A percentile compares a stretch with the other conserved stretches of the same genome.
phyloP scores from a whole-genome alignment of 306 rosid genomes.

The Heteromeles arbutifolia region DNA sequence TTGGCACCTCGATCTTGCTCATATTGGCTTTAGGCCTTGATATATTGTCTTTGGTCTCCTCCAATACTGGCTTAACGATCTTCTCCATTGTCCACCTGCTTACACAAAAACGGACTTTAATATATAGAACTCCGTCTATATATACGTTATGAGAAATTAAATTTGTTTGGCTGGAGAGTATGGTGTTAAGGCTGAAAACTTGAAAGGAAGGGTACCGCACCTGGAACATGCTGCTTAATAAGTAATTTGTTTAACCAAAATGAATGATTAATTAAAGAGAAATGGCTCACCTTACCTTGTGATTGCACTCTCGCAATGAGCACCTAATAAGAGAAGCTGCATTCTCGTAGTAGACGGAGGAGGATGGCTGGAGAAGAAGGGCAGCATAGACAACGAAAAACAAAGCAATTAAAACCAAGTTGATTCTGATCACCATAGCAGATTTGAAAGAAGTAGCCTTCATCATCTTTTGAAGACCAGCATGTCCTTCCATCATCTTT shows the following conservation, averaged over 20 bases:
- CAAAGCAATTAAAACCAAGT: conserved; percentile 56
- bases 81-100: conserved; percentile 42
- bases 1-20: conserved; percentile 49
- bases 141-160: too few species aligned
- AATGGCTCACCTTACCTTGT: conserved; percentile 91
- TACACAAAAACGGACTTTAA: too few species aligned
- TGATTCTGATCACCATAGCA: conserved; percentile 65
- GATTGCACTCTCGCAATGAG: conserved; percentile 72
- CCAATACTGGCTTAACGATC: conserved; percentile 54
- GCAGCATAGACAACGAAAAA: conserved; percentile 50
- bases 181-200: too few species aligned
- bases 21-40: conserved; percentile 25
- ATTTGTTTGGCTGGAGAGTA: too few species aligned
- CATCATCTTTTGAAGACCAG: conserved; percentile 42
- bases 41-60: conserved; percentile 26
- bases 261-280: neutral
- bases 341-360: conserved; percentile 56
- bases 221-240: too few species aligned
- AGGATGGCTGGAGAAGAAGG: conserved; percentile 74
- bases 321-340: conserved; percentile 66
- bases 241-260: too few species aligned
- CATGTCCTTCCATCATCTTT: conserved; percentile 33
- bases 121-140: too few species aligned
- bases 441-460: conserved; percentile 69
- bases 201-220: too few species aligned